Evolutionary conservation across 305 asterid genomes (phyloP), one percentile per base, ranked within the genome.

Genomic region (Galium porrigens): DNA sequence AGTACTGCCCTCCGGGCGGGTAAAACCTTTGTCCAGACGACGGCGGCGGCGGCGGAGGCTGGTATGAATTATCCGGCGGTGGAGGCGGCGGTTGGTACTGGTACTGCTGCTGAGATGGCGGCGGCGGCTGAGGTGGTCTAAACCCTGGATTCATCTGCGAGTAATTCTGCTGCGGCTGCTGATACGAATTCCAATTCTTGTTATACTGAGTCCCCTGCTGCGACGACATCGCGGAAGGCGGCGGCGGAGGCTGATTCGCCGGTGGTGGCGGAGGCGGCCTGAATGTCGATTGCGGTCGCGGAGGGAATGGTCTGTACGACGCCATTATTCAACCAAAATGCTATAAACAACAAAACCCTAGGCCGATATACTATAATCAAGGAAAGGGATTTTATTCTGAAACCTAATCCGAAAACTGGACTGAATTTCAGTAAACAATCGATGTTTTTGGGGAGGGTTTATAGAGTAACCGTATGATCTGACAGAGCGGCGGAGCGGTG

Each of bases 221-320:
- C 10, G 80, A 84, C 1, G 86, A 82, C 9, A 76, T 14, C 29
- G 70, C 78, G 6, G 90, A 73, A 29, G 61, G 14, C 6, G 61
- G 61, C 69, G 74, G 96, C 66, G 70, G 51, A 4, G 33, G 82
- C 72, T 87, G 94, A 75, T 79, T 89, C 27, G 91, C 75, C 25
- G 84, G 58, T 1, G 89, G 79, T 17, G 94, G 86, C 5, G 90
- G 92, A 0, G 87, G 89, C 39, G 82, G 51, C 51, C 51, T 79
- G 70, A 86, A 90, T 57, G 82, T 79, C 4, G 96, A 78, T 75
- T 81, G 94, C 32, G 86, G 82, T 36, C 90, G 90, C 29, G 90
- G 95, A 64, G 83, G 95, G 69, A 87, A 87, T 42, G 95, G 96
- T 78, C 96, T 74, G 74, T 87, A 90, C 15, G 97, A 87, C 72